Conservation (phyloP, 805 yeast genomes). For the Wickerhamiella kazuoi region DNA sequence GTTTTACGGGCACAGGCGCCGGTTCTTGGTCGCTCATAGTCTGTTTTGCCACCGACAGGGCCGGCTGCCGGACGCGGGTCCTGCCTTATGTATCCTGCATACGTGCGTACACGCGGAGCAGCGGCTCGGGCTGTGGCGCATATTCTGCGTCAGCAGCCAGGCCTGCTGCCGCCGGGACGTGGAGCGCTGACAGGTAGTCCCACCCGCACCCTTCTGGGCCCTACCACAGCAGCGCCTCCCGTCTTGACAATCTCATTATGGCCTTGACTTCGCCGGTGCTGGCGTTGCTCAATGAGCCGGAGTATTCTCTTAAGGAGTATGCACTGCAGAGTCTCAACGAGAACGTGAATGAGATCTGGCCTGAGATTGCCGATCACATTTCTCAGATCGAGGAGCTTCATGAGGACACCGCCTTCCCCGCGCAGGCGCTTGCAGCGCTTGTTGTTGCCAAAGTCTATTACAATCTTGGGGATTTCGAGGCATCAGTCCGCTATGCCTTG, state of each 20-base stretch:
- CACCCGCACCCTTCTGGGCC: neutral
- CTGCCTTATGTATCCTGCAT: too few relatives aligned
- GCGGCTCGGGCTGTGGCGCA: too few relatives aligned
- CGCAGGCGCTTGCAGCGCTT: slow-evolving; percentile 72
- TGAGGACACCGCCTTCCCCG: slow-evolving; percentile 65
- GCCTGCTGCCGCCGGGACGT: neutral
- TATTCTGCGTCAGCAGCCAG: neutral
- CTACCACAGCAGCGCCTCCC: neutral
- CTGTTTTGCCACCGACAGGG: too few relatives aligned
- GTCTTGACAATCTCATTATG: slow-evolving; percentile 19
- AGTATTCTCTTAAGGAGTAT: slow-evolving; percentile 55
- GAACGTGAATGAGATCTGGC: slow-evolving; percentile 86
- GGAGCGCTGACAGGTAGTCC: too few relatives aligned
- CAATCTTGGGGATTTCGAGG: slow-evolving; percentile 83
- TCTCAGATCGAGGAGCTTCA: slow-evolving; percentile 78
- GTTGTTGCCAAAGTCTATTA: slow-evolving; percentile 81
- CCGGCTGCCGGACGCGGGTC: too few relatives aligned
- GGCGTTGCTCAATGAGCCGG: slow-evolving; percentile 75
- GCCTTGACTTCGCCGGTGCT: slow-evolving; percentile 70
- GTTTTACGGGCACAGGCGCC: slow-evolving; percentile 23
- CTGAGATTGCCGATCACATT: slow-evolving; percentile 85
- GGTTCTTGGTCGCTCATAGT: too few relatives aligned
- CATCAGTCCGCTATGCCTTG: slow-evolving; percentile 76
- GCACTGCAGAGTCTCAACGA: slow-evolving; percentile 69
- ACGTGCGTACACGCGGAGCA: too few relatives aligned